Evolutionary conservation across 805 yeast genomes (phyloP), one percentile per base, ranked within the genome.

Genomic region (Starmerella cellae): DNA sequence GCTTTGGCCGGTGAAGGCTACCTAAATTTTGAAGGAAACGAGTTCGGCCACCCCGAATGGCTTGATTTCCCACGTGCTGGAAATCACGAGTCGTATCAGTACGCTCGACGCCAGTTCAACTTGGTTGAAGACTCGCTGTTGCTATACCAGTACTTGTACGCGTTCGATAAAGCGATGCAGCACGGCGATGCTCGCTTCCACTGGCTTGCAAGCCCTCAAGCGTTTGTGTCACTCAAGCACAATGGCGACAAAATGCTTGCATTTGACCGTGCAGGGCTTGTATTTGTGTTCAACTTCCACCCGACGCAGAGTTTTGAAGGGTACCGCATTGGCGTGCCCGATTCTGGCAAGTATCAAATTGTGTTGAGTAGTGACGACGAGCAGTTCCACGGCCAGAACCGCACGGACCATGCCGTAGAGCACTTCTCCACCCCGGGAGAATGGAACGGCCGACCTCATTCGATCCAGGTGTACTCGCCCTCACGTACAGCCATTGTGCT

Each of bases 1-100:
- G 67, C 87, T 1, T 67, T 88, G n/a, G 97, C 97, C 37, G 98
- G 98, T 43, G 97, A 88, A 62, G 95, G 94, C 0, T 88, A 88
- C 58, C 71, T 88, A 58, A 88, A 87, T 60, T 88, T 88, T 60
- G 96, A 88, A 67, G 97, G 98, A 44, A 88, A 88, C 57, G 98
- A 88, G 63, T 88, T 91, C 65, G 98, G 98, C 16, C 98, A 88
- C 56, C 98, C 97, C 3, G 98, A 88, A 60, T 88, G 98, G 98
- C 72, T 91, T 40, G 98, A 88, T 62, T 91, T 88, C 70, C 97
- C 98, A 13, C 76, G 95, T 55, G 79, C 51, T 23, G 95, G 95
- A 28, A 91, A 88, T 62, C 71, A 71, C 22, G 85, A 84, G 59
- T 79, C 91, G 17, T 88, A 82, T 63, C 91, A 82, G 63, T 88